Evolutionary conservation across 1,284 basidiomycete genomes (phyloP).

Genomic region (Mycosarcoma mackinlayi): DNA sequence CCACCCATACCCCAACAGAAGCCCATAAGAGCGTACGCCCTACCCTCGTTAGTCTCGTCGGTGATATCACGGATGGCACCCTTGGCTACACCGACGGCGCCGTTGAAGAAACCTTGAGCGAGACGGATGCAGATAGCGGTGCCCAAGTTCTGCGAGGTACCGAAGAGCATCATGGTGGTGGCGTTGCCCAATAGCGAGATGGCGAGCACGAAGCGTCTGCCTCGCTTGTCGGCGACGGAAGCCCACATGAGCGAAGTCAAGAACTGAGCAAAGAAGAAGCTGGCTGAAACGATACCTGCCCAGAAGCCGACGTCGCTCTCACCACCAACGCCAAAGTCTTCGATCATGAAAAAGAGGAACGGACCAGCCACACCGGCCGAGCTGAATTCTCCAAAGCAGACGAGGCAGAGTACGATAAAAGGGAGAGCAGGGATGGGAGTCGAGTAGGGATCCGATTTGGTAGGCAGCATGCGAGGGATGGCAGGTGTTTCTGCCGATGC

Average conservation of each 20-base stretch:
- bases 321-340: constrained; percentile 63
- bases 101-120: constrained; percentile 93
- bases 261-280: constrained; percentile 71
- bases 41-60: constrained; percentile 87
- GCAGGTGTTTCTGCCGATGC: constrained; percentile 31
- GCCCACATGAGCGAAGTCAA: constrained; percentile 93
- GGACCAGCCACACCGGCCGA: constrained; percentile 76
- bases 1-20: constrained; percentile 97
- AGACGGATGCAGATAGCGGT: constrained; percentile 88
- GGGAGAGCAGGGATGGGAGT: constrained; percentile 64
- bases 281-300: constrained; percentile 67
- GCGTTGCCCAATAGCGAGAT: constrained; percentile 86
- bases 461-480: constrained; percentile 44
- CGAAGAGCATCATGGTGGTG: constrained; percentile 82
- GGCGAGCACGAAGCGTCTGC: constrained; percentile 84
- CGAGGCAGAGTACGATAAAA: constrained; percentile 64
- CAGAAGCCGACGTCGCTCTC: constrained; percentile 66
- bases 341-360: constrained; percentile 67
- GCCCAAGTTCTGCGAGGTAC: constrained; percentile 75
- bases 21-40: constrained; percentile 91
- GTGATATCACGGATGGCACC: constrained; percentile 89
- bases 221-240: constrained; percentile 90
- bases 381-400: constrained; percentile 71
- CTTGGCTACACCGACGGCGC: constrained; percentile 86
- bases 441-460: constrained; percentile 40